Evolutionary conservation across 768 basidiomycete species (phyloP).

Genomic region (Boletus rubropictus): DNA sequence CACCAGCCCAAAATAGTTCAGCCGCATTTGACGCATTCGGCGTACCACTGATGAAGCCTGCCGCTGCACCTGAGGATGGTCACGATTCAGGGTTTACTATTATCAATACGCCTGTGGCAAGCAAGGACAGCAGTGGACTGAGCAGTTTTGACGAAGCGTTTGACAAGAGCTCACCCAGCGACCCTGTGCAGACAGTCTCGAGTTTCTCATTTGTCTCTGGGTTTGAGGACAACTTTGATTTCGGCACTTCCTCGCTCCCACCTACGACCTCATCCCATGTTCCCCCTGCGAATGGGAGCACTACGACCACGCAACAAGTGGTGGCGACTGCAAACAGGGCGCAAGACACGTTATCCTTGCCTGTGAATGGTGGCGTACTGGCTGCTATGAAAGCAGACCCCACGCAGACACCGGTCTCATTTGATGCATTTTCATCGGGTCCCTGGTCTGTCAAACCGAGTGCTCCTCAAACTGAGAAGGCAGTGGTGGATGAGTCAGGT

Average conservation of each 20-base stretch:
- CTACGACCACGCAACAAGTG: slow-evolving; percentile 7
- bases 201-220: slow-evolving; percentile 60
- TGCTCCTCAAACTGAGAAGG: slow-evolving; percentile 15
- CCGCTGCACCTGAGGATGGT: slow-evolving; percentile 13
- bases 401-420: slow-evolving; percentile 30
- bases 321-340: slow-evolving; percentile 4
- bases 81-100: slow-evolving; percentile 20
- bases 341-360: slow-evolving; percentile 10
- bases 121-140: slow-evolving; percentile 27
- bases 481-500: slow-evolving; percentile 5
- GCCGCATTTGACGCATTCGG: slow-evolving; percentile 39
- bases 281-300: slow-evolving; percentile 24
- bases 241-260: slow-evolving; percentile 36
- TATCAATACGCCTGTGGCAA: slow-evolving; percentile 11
- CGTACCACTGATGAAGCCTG: slow-evolving; percentile 22
- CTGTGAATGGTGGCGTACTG: slow-evolving; percentile 10
- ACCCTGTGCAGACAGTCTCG: slow-evolving; percentile 29
- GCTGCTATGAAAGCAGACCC: slow-evolving; percentile 13
- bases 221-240: slow-evolving; percentile 67
- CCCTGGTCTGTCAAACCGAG: slow-evolving; percentile 3
- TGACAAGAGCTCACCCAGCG: slow-evolving; percentile 43
- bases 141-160: slow-evolving; percentile 76
- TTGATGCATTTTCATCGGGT: slow-evolving; percentile 42
- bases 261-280: slow-evolving; percentile 20
- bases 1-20: slow-evolving; percentile 13